Evolutionary conservation across 768 basidiomycete species (phyloP), one percentile per base, ranked within the genome.

Genomic region (Chalciporus piperatus): DNA sequence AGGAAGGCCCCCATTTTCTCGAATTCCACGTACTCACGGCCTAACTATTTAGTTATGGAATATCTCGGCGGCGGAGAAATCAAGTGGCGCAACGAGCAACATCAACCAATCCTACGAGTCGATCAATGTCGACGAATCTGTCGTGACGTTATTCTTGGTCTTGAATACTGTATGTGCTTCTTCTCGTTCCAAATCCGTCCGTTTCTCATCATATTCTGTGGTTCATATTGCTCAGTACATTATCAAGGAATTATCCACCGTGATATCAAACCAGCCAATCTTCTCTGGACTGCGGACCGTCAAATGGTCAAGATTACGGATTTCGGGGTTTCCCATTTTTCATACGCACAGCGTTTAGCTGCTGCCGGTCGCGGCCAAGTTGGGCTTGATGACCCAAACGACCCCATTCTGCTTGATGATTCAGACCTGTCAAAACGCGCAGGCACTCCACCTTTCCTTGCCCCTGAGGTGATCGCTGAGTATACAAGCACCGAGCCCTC

Each of bases 161-260:
- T 99, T 43, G 94, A 98, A 66, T 99, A 98, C 68, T 74, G 96
- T 97, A 61, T 62, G 96, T 82, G 49, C 60, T 46, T 49, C 49
- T 52, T 46, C 37, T 45, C 48, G 33, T 51, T 27, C 38, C 52
- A 47, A 39, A 49, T 25, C 22, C 43, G 11, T 35, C 42, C 37
- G 6, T 41, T 41, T 40, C 60, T 54, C 32, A 54, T 28, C 23
- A 23, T 48, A 11, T 39, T 43, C 28, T 14, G 19, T 14, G 16
- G 13, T 49, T 28, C 47, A 47, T 50, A n/a, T 14, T 27, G 3
- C 38, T 11, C 63, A 98, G 96, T 99, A 2, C 97, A 99, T 66
- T 83, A 88, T 62, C 94, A 98, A 65, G 97, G 96, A 20, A 98
- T 99, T 69, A 98, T 99, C 45, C 97, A 99, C 72, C 91, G 97